A percentile compares a stretch with the other conserved stretches of the same genome.
phyloP scores from a whole-genome alignment of 1,284 basidiomycete species.

The Leccinum subfulvum region DNA sequence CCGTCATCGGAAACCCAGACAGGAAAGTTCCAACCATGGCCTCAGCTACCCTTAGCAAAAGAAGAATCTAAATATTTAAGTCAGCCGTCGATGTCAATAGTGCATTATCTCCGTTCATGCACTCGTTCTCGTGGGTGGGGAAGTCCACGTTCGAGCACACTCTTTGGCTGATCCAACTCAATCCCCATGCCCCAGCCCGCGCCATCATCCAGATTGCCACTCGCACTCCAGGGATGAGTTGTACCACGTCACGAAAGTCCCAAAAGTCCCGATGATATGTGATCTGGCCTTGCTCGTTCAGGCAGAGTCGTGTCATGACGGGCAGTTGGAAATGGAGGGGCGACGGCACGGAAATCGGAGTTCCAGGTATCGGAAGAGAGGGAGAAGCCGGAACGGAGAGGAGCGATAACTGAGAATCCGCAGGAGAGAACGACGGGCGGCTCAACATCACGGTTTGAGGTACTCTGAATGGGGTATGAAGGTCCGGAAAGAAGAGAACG shows the following conservation, averaged over 20 bases:
- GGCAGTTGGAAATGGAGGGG: constrained; percentile 70
- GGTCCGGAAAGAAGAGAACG: constrained; percentile 52
- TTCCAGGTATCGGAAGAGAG: constrained; percentile 51
- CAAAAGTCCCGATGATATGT: constrained; percentile 74
- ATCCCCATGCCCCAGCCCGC: constrained; percentile 54
- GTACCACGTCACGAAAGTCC: constrained; percentile 70
- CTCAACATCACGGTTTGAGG: constrained; percentile 30
- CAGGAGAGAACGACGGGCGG: constrained; percentile 38
- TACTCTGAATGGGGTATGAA: constrained; percentile 29
- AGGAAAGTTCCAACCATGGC: not conserved
- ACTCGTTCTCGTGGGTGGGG: constrained; percentile 2
- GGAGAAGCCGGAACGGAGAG: constrained; percentile 34
- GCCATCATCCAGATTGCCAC: constrained; percentile 65
- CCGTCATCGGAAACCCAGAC: not conserved
- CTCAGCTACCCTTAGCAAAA: not conserved
- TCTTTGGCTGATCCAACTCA: constrained; percentile 41
- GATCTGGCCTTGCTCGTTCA: constrained; percentile 73
- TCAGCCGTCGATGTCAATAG: constrained; percentile 17
- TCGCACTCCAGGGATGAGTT: constrained; percentile 64
- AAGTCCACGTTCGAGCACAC: constrained; percentile 13
- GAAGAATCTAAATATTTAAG: constrained; percentile 13
- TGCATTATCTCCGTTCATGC: constrained; percentile 8
- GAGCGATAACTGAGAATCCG: constrained; percentile 25
- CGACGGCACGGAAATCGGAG: constrained; percentile 55
- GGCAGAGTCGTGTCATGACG: constrained; percentile 65